Conservation (phyloP, 352 stramenopile genomes). For the Globisporangium carolinianum region DNA sequence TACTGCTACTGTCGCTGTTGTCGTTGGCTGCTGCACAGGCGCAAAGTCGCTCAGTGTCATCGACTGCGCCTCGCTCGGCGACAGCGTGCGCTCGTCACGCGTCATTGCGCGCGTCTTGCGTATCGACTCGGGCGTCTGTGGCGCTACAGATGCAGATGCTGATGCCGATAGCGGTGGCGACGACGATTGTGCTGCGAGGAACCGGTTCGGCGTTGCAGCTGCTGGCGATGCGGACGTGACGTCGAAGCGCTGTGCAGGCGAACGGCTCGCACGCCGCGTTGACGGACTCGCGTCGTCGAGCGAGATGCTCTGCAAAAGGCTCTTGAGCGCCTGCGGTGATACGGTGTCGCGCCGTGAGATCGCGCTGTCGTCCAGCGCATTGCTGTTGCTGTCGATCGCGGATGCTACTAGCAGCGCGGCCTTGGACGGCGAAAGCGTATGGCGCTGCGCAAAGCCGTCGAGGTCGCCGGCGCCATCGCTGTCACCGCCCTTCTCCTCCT, state of each 20-base stretch:
- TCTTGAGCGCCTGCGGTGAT: conserved; percentile 25
- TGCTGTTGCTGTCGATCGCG: conserved; percentile 12
- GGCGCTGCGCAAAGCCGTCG: conserved; percentile 1
- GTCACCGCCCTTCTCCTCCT: neutral
- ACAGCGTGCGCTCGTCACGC: conserved; percentile 14
- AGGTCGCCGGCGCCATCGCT: neutral
- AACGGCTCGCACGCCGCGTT: neutral
- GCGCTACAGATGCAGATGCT: neutral
- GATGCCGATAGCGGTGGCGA: neutral
- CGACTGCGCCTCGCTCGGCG: conserved; percentile 10
- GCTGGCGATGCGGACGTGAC: neutral
- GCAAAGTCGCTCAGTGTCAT: conserved; percentile 11
- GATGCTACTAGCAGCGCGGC: conserved; percentile 21
- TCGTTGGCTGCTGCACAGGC: neutral
- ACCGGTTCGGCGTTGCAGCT: conserved; percentile 6
- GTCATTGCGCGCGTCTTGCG: conserved; percentile 10
- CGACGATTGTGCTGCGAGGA: neutral
- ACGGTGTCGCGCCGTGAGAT: conserved; percentile 28
- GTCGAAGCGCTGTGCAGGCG: neutral
- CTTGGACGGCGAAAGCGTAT: conserved; percentile 45
- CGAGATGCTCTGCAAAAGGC: conserved; percentile 19
- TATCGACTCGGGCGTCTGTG: conserved; percentile 10
- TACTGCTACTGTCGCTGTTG: neutral
- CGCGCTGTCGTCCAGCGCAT: conserved; percentile 7
- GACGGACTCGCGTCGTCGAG: conserved; percentile 8